These are phyloP conservation scores for Fomes fomentarius DNA, from an alignment of 1,284 basidiomycete genomes.

Conservation along the genomic window DNA sequence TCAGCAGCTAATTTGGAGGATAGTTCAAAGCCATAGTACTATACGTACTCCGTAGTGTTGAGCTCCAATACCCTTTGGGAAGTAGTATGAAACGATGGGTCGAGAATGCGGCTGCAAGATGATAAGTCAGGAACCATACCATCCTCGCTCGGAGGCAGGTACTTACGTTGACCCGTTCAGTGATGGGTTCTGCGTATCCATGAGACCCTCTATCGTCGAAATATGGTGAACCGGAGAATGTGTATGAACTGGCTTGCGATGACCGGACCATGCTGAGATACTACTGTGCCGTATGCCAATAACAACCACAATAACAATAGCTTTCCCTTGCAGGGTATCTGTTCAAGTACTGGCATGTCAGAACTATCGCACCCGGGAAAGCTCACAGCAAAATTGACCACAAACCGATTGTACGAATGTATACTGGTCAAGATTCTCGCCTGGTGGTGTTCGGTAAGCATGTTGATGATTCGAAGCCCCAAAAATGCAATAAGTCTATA, in stretches of 20 bases:
- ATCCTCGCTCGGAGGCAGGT: neutral
- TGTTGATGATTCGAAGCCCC: too few species aligned
- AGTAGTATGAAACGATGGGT: constrained; percentile 94
- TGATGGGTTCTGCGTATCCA: constrained; percentile 72
- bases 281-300: neutral
- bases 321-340: neutral
- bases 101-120: constrained; percentile 74
- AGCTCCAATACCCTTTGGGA: constrained; percentile 91
- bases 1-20: too few species aligned
- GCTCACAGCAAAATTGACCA: too few species aligned
- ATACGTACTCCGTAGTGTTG: constrained; percentile 90
- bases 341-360: too few species aligned
- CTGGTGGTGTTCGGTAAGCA: too few species aligned
- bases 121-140: constrained; percentile 2
- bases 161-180: constrained; percentile 69
- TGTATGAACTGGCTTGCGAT: constrained; percentile 64
- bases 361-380: too few species aligned
- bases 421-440: too few species aligned
- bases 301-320: neutral
- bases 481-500: too few species aligned
- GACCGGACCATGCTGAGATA: constrained; percentile 41
- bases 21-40: neutral
- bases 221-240: constrained; percentile 69
- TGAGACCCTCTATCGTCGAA: constrained; percentile 72
- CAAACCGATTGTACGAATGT: too few species aligned